Percentiles rank a stretch among this genome's conserved stretches.
Conservation (phyloP, 1,139 yeast genomes). For the Zygosaccharomyces sapae region DNA sequence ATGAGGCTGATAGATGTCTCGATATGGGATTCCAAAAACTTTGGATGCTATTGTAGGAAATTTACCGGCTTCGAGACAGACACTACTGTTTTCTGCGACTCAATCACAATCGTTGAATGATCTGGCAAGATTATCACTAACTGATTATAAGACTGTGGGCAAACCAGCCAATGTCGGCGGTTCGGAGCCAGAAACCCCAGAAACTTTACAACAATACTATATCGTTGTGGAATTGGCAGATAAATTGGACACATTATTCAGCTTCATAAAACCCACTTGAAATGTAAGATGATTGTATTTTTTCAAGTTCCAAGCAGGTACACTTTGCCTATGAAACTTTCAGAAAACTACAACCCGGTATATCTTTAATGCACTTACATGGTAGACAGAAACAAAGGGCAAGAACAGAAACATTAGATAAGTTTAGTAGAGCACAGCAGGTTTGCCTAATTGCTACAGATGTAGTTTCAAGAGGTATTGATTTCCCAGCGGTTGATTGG, state of each 20-base stretch:
- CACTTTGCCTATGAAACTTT: conserved; percentile 90
- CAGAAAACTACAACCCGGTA: conserved; percentile 92
- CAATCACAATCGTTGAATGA: conserved; percentile 85
- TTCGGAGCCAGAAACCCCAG: conserved; percentile 67
- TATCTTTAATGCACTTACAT: conserved; percentile 82
- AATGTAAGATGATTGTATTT: conserved; percentile 78
- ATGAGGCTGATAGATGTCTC: conserved; percentile 93
- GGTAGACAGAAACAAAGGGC: conserved; percentile 96
- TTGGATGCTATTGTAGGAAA: conserved; percentile 80
- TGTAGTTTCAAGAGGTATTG: conserved; percentile 95
- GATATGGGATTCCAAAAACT: conserved; percentile 96
- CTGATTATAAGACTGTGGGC: conserved; percentile 75
- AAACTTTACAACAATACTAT: conserved; percentile 77
- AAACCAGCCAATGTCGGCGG: conserved; percentile 36
- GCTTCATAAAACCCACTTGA: conserved; percentile 87
- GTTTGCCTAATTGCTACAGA: conserved; percentile 96
- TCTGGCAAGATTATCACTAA: conserved; percentile 80
- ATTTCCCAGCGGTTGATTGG: conserved; percentile 98
- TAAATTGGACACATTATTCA: conserved; percentile 80
- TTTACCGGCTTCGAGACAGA: conserved; percentile 82
- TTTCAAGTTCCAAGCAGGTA: conserved; percentile 91
- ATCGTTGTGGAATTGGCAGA: conserved; percentile 68
- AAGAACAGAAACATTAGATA: conserved; percentile 80
- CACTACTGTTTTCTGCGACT: conserved; percentile 87
- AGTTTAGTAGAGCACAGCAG: conserved; percentile 79